Evolutionary conservation across 108 stramenopile genomes (phyloP).

Genomic region (Discostella stelligeroides): DNA sequence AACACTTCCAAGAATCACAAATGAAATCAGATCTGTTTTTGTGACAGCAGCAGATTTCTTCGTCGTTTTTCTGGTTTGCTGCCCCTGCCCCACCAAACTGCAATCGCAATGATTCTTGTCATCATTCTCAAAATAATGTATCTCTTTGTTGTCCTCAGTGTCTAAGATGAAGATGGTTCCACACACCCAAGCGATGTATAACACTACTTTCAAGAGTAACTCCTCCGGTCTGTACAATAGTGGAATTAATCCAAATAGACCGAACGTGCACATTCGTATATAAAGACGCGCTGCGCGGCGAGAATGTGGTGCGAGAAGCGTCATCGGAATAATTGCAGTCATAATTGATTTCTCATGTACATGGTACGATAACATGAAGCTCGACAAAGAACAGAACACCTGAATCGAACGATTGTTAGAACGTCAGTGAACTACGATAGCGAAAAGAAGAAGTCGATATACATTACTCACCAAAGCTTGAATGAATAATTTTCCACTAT

Average conservation of each 20-base stretch:
- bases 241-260: conserved; percentile 72
- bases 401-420: not conserved
- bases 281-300: conserved; percentile 43
- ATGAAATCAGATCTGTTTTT: conserved; percentile 18
- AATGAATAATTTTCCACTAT: conserved; percentile 32
- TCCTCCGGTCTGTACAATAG: conserved; percentile 70
- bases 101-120: too few species aligned
- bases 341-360: conserved; percentile 98
- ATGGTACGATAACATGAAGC: conserved; percentile 88
- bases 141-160: too few species aligned
- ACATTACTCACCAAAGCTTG: conserved; percentile 46
- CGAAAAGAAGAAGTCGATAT: not conserved
- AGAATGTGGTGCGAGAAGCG: conserved; percentile 50
- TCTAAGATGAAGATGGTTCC: conserved; percentile 37
- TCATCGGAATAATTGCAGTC: conserved; percentile 78
- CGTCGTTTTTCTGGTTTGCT: conserved; percentile 9
- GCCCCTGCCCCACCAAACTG: too few species aligned
- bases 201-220: conserved; percentile 55
- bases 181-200: conserved; percentile 57
- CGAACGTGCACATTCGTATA: conserved; percentile 60
- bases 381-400: conserved; percentile 63
- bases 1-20: conserved; percentile 31
- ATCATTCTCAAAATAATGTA: too few species aligned
- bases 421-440: not conserved
- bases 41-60: conserved; percentile 18